Evolutionary conservation across 1,284 basidiomycete species (phyloP).

Genomic region (Marasmius tenuissimus): DNA sequence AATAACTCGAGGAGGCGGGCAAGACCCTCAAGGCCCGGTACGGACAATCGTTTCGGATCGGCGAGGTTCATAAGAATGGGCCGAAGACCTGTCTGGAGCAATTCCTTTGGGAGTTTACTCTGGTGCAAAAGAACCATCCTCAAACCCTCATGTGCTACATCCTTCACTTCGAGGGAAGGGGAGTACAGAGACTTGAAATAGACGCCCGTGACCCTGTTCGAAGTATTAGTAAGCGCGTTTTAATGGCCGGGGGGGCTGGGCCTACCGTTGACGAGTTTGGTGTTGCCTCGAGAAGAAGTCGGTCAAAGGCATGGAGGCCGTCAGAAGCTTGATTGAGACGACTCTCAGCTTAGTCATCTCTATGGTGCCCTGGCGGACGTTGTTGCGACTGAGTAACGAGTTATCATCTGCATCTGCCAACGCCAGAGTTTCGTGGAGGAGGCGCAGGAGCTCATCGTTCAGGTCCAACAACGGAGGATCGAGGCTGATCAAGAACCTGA

Average conservation of each 20-base stretch:
- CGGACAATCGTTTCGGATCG: slow-evolving; percentile 92
- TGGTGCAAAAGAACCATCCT: slow-evolving; percentile 89
- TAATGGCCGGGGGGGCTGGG: not conserved
- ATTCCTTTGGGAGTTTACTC: slow-evolving; percentile 91
- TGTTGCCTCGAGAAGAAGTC: slow-evolving; percentile 88
- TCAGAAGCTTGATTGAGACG: slow-evolving; percentile 90
- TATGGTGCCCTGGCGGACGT: slow-evolving; percentile 77
- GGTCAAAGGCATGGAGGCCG: slow-evolving; percentile 92
- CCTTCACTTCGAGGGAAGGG: slow-evolving; percentile 89
- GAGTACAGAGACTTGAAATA: slow-evolving; percentile 99
- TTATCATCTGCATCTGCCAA: slow-evolving; percentile 95
- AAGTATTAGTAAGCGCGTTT: not conserved
- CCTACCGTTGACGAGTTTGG: slow-evolving; percentile 83
- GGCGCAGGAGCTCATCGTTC: slow-evolving; percentile 89
- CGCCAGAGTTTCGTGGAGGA: slow-evolving; percentile 93
- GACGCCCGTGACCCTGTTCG: slow-evolving; percentile 81
- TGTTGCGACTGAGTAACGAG: slow-evolving; percentile 74
- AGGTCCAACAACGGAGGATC: slow-evolving; percentile 87
- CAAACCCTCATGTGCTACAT: slow-evolving; percentile 93
- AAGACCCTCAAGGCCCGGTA: slow-evolving; percentile 93
- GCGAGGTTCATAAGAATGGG: slow-evolving; percentile 98
- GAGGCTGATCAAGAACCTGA: slow-evolving; percentile 88
- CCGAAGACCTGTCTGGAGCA: slow-evolving; percentile 92
- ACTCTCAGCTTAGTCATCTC: slow-evolving; percentile 94
- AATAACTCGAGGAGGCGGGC: slow-evolving; percentile 94